Evolutionary conservation across 2,329 filamentous ascomycete species (phyloP).

Genomic region (Tympanopsis confertula): DNA sequence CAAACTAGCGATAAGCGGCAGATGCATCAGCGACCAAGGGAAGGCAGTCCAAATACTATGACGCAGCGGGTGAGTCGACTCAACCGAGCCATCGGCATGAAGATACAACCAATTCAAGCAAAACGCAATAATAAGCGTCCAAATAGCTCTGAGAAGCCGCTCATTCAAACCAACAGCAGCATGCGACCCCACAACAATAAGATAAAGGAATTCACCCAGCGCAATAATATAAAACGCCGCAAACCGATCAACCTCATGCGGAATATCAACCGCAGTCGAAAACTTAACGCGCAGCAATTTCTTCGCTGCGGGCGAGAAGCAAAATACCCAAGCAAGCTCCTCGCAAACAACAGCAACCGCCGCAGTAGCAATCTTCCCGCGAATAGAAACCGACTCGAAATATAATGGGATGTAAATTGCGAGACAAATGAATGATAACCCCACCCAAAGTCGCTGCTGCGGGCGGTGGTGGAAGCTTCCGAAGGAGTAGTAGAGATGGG

Average conservation of each 20-base stretch:
- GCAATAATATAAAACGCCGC: constrained; percentile 38
- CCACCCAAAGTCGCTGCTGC: constrained; percentile 30
- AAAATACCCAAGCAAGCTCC: constrained; percentile 29
- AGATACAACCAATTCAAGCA: constrained; percentile 37
- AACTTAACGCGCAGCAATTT: constrained; percentile 25
- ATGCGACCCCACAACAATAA: constrained; percentile 32
- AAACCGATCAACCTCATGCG: constrained; percentile 35
- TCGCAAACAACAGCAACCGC: constrained; percentile 27
- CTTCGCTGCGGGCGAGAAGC: constrained; percentile 30
- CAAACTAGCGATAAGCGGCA: constrained; percentile 30
- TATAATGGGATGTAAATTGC: constrained; percentile 30
- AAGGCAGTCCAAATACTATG: constrained; percentile 30
- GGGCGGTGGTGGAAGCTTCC: constrained; percentile 32
- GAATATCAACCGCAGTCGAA: constrained; percentile 34
- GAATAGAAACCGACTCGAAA: constrained; percentile 24
- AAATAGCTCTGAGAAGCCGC: constrained; percentile 30
- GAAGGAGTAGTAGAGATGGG: constrained; percentile 29
- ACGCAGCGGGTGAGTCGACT: constrained; percentile 29
- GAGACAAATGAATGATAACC: constrained; percentile 26
- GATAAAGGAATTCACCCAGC: constrained; percentile 36
- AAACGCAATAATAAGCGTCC: constrained; percentile 34
- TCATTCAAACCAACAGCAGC: constrained; percentile 30
- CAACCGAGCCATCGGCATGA: constrained; percentile 30
- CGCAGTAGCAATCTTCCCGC: constrained; percentile 26
- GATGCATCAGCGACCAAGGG: constrained; percentile 28